Percentiles rank a stretch among this genome's conserved stretches.
Evolutionary conservation across 495 filamentous ascomycete genomes (phyloP).

Genomic region (Penicillium turbatum): DNA sequence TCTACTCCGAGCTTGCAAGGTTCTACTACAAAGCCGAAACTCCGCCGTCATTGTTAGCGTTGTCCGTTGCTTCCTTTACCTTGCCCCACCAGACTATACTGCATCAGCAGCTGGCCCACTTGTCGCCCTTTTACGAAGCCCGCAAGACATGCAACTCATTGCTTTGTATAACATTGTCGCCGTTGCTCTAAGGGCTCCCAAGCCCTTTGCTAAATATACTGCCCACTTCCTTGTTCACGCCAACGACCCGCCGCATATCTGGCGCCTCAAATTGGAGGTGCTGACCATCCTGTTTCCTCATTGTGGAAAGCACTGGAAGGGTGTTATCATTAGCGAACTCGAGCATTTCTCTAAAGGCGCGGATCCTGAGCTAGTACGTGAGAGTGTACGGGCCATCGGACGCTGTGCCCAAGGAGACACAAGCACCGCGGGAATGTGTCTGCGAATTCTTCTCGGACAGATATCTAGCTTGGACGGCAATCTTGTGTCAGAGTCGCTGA

Average conservation of each 20-base stretch:
- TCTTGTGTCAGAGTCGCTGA: slow-evolving; percentile 84
- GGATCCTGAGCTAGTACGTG: slow-evolving; percentile 73
- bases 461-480: slow-evolving; percentile 80
- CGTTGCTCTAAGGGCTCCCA: slow-evolving; percentile 68
- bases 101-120: slow-evolving; percentile 71
- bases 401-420: slow-evolving; percentile 80
- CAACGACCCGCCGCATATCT: slow-evolving; percentile 76
- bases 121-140: slow-evolving; percentile 75
- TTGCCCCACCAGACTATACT: slow-evolving; percentile 73
- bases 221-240: slow-evolving; percentile 82
- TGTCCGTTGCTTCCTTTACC: slow-evolving; percentile 74
- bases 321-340: slow-evolving; percentile 83
- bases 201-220: slow-evolving; percentile 75
- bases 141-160: slow-evolving; percentile 81
- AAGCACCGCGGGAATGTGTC: slow-evolving; percentile 65
- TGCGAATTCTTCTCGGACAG: slow-evolving; percentile 75
- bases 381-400: slow-evolving; percentile 87
- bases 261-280: slow-evolving; percentile 86
- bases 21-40: slow-evolving; percentile 87
- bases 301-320: slow-evolving; percentile 67
- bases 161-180: slow-evolving; percentile 91
- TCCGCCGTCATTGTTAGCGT: slow-evolving; percentile 88
- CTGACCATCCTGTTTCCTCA: slow-evolving; percentile 87
- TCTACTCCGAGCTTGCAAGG: slow-evolving; percentile 71
- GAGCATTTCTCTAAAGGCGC: slow-evolving; percentile 82